These are phyloP conservation scores for Aquilaria sinensis DNA, from an alignment of 345 rosid genomes.

Conservation along the genomic window DNA sequence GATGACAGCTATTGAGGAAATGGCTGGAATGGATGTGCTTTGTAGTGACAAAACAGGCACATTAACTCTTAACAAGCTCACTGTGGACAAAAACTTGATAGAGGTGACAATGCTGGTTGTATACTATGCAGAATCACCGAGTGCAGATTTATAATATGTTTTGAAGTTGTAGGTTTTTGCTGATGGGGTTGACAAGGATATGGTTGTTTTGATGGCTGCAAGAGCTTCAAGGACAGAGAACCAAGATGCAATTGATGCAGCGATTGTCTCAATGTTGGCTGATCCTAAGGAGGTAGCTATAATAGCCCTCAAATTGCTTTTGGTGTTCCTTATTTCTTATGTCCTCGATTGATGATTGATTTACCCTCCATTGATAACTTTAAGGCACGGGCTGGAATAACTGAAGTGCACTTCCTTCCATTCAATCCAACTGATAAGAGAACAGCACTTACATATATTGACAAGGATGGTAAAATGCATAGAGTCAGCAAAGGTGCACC, in stretches of 20 bases:
- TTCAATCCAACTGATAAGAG: constrained; percentile 90
- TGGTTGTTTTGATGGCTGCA: constrained; percentile 77
- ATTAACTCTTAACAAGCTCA: constrained; percentile 81
- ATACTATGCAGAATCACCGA: no score
- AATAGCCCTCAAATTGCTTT: neutral
- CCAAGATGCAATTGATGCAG: constrained; percentile 85
- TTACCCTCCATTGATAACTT: neutral
- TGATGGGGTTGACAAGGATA: constrained; percentile 49
- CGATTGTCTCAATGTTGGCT: constrained; percentile 74
- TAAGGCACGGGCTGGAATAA: constrained; percentile 78
- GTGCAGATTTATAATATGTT: neutral
- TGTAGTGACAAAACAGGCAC: constrained; percentile 95
- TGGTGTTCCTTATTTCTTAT: neutral
- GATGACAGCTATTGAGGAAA: constrained; percentile 93
- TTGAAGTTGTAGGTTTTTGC: constrained; percentile 40
- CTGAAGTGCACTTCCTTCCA: constrained; percentile 90
- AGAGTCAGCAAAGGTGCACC: constrained; percentile 97
- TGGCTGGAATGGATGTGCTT: constrained; percentile 97
- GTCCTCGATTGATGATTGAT: neutral
- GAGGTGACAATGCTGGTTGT: constrained; percentile 35
- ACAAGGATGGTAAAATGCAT: constrained; percentile 60
- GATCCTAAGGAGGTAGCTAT: constrained; percentile 78
- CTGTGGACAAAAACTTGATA: constrained; percentile 61
- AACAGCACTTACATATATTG: constrained; percentile 76
- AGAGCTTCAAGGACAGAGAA: constrained; percentile 85